Evolutionary conservation across 2,329 filamentous ascomycete species (phyloP).

Genomic region (Exophiala xenobiotica): DNA sequence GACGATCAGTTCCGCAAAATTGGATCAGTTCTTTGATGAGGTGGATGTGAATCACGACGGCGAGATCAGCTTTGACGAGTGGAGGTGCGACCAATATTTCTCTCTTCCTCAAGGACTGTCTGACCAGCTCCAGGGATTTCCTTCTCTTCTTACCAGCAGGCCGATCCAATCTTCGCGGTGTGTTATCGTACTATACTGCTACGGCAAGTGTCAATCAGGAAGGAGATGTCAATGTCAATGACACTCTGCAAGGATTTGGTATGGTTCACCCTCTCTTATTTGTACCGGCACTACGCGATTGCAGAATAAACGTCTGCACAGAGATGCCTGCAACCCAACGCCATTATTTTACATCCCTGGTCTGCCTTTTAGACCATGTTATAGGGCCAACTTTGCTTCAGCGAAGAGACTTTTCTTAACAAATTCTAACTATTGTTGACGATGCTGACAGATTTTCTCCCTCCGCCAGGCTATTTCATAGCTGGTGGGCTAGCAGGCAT

Average conservation of each 20-base stretch:
- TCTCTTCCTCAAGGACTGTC: not conserved
- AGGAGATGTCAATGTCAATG: slow-evolving; percentile 91
- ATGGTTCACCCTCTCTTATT: slow-evolving; percentile 41
- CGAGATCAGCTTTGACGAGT: slow-evolving; percentile 85
- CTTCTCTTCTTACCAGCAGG: slow-evolving; percentile 79
- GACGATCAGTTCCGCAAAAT: slow-evolving; percentile 70
- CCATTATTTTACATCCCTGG: not conserved
- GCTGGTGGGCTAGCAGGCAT: slow-evolving; percentile 93
- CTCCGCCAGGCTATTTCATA: slow-evolving; percentile 94
- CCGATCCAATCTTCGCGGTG: slow-evolving; percentile 71
- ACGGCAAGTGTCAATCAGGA: slow-evolving; percentile 87
- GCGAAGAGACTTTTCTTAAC: not conserved
- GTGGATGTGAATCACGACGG: slow-evolving; percentile 89
- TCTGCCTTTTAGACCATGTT: too few species aligned
- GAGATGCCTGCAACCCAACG: not conserved
- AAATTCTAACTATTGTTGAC: slow-evolving; percentile 22
- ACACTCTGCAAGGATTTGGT: slow-evolving; percentile 92
- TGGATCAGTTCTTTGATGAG: slow-evolving; percentile 83
- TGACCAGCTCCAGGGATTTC: slow-evolving; percentile 69
- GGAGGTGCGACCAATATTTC: slow-evolving; percentile 68
- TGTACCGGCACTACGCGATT: not conserved
- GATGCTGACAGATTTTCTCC: slow-evolving; percentile 67
- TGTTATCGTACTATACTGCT: slow-evolving; percentile 87
- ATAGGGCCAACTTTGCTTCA: too few species aligned
- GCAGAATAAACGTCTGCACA: too few species aligned